A percentile compares a stretch with the other conserved stretches of the same genome.
Evolutionary conservation across 1,284 basidiomycete genomes (phyloP).

Genomic region (Cutaneotrichosporon daszewskae): DNA sequence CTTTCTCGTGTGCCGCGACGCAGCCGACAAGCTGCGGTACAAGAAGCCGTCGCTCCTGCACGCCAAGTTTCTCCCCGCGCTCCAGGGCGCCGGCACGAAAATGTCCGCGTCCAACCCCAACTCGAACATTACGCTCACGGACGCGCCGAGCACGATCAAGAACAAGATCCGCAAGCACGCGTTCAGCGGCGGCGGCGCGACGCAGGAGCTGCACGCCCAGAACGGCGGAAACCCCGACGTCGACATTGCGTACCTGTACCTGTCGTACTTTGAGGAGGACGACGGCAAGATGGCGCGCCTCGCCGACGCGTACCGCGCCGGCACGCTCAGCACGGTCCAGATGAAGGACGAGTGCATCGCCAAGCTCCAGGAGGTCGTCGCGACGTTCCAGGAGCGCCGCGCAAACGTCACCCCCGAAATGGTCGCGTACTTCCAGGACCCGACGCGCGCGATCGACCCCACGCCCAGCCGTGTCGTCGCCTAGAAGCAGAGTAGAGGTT

Average conservation of each 20-base stretch:
- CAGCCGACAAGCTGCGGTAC: conserved; percentile 88
- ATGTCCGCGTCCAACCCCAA: conserved; percentile 94
- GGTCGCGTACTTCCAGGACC: conserved; percentile 77
- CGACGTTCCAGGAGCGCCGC: conserved; percentile 86
- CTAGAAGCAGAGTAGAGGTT: conserved; percentile 1
- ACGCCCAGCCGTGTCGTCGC: conserved; percentile 11
- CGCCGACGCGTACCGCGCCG: conserved; percentile 85
- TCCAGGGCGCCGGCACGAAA: conserved; percentile 96
- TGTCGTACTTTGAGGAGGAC: conserved; percentile 95
- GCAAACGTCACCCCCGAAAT: conserved; percentile 74
- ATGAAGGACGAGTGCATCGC: conserved; percentile 87
- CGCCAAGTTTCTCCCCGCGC: conserved; percentile 95
- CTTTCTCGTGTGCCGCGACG: conserved; percentile 94
- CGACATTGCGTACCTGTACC: conserved; percentile 92
- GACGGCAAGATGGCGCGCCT: conserved; percentile 76
- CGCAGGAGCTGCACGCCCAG: conserved; percentile 84
- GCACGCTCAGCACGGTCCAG: conserved; percentile 81
- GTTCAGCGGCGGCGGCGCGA: conserved; percentile 82
- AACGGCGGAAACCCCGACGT: conserved; percentile 91
- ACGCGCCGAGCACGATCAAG: conserved; percentile 87
- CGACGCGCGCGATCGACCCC: conserved; percentile 68
- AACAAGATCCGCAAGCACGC: conserved; percentile 95
- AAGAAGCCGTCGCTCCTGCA: conserved; percentile 90
- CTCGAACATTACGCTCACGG: conserved; percentile 91
- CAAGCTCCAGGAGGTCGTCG: conserved; percentile 75